phyloP scores from a whole-genome alignment of 164 flowering plant genomes.

The Houttuynia cordata region DNA sequence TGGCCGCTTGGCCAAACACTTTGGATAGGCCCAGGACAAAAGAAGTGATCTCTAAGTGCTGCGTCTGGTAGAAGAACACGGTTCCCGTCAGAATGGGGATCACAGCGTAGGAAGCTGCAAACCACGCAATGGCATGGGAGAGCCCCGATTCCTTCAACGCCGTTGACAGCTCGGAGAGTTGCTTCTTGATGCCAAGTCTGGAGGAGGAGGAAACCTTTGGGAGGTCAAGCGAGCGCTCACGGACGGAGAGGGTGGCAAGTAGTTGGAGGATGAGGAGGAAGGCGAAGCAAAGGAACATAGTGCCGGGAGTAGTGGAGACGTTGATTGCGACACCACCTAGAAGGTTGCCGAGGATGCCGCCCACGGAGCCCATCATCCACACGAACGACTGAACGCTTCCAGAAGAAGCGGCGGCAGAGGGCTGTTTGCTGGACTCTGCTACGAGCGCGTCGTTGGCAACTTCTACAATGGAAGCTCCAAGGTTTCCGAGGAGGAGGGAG shows the following conservation, averaged over 20 bases:
- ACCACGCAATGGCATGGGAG: constrained; percentile 60
- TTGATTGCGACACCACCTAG: constrained; percentile 50
- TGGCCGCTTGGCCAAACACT: constrained; percentile 77
- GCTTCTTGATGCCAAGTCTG: constrained; percentile 35
- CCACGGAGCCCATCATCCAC: constrained; percentile 64
- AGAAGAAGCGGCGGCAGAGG: constrained; percentile 16
- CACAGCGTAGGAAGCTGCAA: constrained; percentile 64
- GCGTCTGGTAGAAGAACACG: constrained; percentile 92
- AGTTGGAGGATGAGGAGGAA: constrained; percentile 50
- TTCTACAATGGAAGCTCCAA: constrained; percentile 91
- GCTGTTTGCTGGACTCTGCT: constrained; percentile 65
- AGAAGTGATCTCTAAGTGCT: constrained; percentile 47
- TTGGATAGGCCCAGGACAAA: constrained; percentile 73
- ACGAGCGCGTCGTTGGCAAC: constrained; percentile 97
- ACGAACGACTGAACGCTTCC: constrained; percentile 83
- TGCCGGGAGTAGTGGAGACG: constrained; percentile 36
- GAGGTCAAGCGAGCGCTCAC: constrained; percentile 58
- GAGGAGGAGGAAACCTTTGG: constrained; percentile 32
- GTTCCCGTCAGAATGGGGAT: constrained; percentile 74
- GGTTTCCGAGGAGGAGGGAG: constrained; percentile 58
- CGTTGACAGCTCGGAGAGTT: constrained; percentile 38
- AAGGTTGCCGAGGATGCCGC: constrained; percentile 85
- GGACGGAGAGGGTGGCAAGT: constrained; percentile 33
- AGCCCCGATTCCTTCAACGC: constrained; percentile 59
- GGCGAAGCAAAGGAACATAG: constrained; percentile 53